Percentiles rank a stretch among this genome's conserved stretches.
These are phyloP conservation scores for Phytophthora ohioensis DNA, from an alignment of 352 stramenopile species.

Conservation along the genomic window DNA sequence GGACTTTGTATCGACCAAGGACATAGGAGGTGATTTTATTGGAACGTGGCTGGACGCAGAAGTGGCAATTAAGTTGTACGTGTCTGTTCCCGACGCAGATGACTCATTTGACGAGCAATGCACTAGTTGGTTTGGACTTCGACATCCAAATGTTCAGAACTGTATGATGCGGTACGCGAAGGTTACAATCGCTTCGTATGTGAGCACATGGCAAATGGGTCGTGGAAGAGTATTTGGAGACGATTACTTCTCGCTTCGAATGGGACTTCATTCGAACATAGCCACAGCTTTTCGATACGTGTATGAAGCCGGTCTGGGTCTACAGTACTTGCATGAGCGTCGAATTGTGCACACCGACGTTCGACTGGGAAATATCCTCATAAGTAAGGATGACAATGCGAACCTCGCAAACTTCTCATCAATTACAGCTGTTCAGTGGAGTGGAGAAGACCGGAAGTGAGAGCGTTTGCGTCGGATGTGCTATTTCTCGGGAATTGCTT, in stretches of 20 bases:
- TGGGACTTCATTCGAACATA: neutral
- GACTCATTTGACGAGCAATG: constrained; percentile 5
- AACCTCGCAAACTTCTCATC: constrained; percentile 12
- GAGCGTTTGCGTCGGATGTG: constrained; percentile 5
- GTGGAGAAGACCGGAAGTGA: neutral
- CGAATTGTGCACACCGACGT: constrained; percentile 5
- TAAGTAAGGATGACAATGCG: constrained; percentile 4
- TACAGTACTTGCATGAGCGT: constrained; percentile 12
- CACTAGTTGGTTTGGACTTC: constrained; percentile 19
- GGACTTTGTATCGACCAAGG: constrained; percentile 3
- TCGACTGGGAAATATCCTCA: constrained; percentile 10
- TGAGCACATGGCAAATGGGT: constrained; percentile 14
- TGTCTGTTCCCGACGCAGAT: neutral
- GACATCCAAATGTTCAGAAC: constrained; percentile 20
- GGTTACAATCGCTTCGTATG: constrained; percentile 16
- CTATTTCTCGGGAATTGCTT: constrained; percentile 13
- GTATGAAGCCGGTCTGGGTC: constrained; percentile 5
- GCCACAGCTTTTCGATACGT: constrained; percentile 1
- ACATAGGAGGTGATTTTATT: constrained; percentile 12
- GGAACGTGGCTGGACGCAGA: constrained; percentile 22
- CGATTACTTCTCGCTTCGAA: neutral
- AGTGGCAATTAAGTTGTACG: constrained; percentile 14
- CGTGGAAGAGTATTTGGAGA: constrained; percentile 14
- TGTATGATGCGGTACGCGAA: constrained; percentile 16
- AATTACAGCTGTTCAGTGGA: neutral